Conservation (phyloP, 345 rosid genomes). For the Corymbia maculata region DNA sequence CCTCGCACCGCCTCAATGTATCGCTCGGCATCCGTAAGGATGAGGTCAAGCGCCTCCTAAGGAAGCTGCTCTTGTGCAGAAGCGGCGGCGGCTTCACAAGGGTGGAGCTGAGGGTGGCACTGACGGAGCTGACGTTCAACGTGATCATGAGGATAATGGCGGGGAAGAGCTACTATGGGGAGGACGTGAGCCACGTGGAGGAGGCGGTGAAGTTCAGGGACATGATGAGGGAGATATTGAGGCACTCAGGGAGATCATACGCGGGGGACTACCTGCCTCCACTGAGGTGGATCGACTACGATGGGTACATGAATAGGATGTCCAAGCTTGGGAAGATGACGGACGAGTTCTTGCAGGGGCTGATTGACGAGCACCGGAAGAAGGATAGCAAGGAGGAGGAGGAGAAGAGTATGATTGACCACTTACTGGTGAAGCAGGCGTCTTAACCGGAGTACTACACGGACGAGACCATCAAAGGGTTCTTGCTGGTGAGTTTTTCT, state of each 20-base stretch:
- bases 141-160: slow-evolving; percentile 28
- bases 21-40: slow-evolving; percentile 17
- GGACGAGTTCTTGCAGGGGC: slow-evolving; percentile 27
- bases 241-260: slow-evolving; percentile 11
- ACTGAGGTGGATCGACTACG: slow-evolving; percentile 19
- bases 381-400: not conserved
- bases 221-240: slow-evolving; percentile 18
- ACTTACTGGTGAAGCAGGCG: slow-evolving; percentile 27
- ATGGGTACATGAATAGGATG: slow-evolving; percentile 7
- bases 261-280: slow-evolving; percentile 38
- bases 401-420: slow-evolving; percentile 29
- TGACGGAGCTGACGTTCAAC: slow-evolving; percentile 23
- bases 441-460: slow-evolving; percentile 26
- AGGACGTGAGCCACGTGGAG: slow-evolving; percentile 5
- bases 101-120: slow-evolving; percentile 23
- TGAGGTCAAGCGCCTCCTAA: slow-evolving; percentile 24
- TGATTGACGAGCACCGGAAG: slow-evolving; percentile 36
- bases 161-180: slow-evolving; percentile 35
- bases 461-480: slow-evolving; percentile 40
- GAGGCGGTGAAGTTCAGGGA: slow-evolving; percentile 25
- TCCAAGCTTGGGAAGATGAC: not conserved
- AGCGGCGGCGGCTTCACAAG: slow-evolving; percentile 2
- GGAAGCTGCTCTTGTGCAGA: slow-evolving; percentile 1
- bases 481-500: not conserved
- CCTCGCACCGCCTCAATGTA: slow-evolving; percentile 11